Evolutionary conservation across 805 yeast species (phyloP).

Genomic region (Metschnikowia kunwiensis): DNA sequence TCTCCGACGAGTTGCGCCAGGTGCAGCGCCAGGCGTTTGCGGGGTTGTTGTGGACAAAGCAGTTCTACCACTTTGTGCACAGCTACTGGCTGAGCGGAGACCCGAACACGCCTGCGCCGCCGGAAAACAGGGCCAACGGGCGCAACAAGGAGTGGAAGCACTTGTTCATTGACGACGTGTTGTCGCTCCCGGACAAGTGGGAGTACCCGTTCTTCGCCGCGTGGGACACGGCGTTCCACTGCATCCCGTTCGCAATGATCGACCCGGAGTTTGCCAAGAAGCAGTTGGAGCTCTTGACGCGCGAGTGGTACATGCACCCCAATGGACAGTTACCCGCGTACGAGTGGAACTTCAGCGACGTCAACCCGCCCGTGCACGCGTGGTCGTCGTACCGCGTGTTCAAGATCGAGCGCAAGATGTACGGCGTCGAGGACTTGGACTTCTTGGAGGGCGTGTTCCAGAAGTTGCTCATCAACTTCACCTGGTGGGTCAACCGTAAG

Average conservation of each 20-base stretch:
- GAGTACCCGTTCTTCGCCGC: conserved; percentile 96
- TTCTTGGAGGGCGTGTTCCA: conserved; percentile 92
- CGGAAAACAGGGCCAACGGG: conserved; percentile 77
- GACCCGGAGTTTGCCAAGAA: conserved; percentile 90
- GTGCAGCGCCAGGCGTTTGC: conserved; percentile 94
- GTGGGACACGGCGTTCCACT: conserved; percentile 96
- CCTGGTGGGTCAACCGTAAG: conserved; percentile 97
- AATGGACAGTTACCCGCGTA: conserved; percentile 97
- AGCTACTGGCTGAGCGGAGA: conserved; percentile 88
- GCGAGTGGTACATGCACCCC: conserved; percentile 98
- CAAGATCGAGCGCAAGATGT: conserved; percentile 82
- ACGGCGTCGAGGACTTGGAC: conserved; percentile 74
- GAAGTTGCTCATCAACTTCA: conserved; percentile 80
- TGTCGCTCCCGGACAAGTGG: conserved; percentile 93
- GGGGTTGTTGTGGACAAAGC: conserved; percentile 91
- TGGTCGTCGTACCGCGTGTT: conserved; percentile 89
- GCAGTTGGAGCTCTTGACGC: conserved; percentile 77
- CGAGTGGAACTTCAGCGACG: conserved; percentile 94
- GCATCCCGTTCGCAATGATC: conserved; percentile 87
- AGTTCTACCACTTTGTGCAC: conserved; percentile 82
- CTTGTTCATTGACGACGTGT: conserved; percentile 79
- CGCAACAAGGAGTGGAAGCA: conserved; percentile 89
- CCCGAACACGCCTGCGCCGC: conserved; percentile 69
- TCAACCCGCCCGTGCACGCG: conserved; percentile 97
- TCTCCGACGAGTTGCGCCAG: conserved; percentile 71